Evolutionary conservation across 2,329 filamentous ascomycete species (phyloP).

Genomic region (Pyricularia sp.): DNA sequence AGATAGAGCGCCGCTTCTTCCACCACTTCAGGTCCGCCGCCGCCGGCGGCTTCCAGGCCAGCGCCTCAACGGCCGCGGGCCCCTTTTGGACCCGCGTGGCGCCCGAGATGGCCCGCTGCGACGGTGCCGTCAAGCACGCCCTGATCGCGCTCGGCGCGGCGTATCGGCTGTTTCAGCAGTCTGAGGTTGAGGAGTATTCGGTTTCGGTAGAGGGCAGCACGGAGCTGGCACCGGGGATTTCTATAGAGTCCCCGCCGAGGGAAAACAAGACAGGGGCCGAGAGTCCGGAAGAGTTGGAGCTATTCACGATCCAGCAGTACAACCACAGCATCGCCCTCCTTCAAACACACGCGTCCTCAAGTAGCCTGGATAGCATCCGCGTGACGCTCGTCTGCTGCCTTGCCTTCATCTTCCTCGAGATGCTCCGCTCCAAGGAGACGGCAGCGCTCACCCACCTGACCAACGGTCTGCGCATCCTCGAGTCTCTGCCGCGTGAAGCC

Average conservation of each 20-base stretch:
- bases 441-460: conserved; percentile 15
- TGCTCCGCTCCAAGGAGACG: conserved; percentile 14
- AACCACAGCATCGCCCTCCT: conserved; percentile 25
- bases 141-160: conserved; percentile 24
- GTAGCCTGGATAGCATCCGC: conserved; percentile 15
- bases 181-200: background rate
- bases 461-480: conserved; percentile 18
- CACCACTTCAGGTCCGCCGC: conserved; percentile 22
- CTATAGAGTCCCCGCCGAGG: background rate
- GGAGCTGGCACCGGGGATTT: background rate
- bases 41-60: conserved; percentile 17
- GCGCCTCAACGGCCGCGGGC: conserved; percentile 16
- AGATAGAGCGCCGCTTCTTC: conserved; percentile 24
- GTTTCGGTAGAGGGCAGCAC: background rate
- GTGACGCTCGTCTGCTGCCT: conserved; percentile 18
- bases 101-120: conserved; percentile 19
- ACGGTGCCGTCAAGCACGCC: conserved; percentile 22
- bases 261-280: background rate
- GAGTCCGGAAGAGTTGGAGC: conserved; percentile 18
- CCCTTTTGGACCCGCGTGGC: conserved; percentile 21
- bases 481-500: conserved; percentile 12
- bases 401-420: conserved; percentile 19
- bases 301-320: conserved; percentile 29
- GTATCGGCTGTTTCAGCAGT: conserved; percentile 16
- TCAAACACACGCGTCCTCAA: conserved; percentile 15